Conservation (phyloP, 352 stramenopile species). For the Halophytophthora polymorphica region DNA sequence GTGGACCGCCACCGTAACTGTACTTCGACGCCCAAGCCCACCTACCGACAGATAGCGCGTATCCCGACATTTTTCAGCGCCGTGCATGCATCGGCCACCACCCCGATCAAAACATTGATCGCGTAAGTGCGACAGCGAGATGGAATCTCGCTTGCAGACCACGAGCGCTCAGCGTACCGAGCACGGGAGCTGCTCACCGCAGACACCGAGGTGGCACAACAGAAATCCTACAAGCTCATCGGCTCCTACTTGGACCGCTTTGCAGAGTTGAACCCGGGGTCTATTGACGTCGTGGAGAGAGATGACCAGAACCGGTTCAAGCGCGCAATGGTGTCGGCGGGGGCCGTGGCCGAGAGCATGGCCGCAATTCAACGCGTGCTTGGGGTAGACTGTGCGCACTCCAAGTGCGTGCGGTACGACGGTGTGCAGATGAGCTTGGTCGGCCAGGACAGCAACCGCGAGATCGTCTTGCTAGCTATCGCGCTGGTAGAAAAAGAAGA, state of each 20-base stretch:
- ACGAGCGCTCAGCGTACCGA: neutral
- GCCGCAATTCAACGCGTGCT: neutral
- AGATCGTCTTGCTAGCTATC: neutral
- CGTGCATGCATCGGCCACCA: neutral
- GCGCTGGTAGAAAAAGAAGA: neutral
- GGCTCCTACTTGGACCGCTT: neutral
- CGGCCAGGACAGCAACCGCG: neutral
- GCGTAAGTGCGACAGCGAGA: neutral
- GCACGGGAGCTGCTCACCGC: neutral
- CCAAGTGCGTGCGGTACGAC: neutral
- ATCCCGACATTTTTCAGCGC: neutral
- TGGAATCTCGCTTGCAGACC: neutral
- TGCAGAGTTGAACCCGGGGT: neutral
- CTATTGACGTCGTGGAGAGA: neutral
- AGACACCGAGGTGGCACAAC: neutral
- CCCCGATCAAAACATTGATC: neutral
- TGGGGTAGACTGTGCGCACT: neutral
- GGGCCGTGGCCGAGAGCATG: neutral
- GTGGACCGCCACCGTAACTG: neutral
- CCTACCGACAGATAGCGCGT: neutral
- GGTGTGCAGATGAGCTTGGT: neutral
- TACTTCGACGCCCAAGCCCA: neutral
- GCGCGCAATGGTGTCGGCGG: neutral
- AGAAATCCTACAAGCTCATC: neutral
- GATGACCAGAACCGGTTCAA: neutral